A percentile compares a stretch with the other conserved stretches of the same genome.
These are phyloP conservation scores for Peronospora destructor DNA, from an alignment of 352 stramenopile genomes.

Conservation along the genomic window DNA sequence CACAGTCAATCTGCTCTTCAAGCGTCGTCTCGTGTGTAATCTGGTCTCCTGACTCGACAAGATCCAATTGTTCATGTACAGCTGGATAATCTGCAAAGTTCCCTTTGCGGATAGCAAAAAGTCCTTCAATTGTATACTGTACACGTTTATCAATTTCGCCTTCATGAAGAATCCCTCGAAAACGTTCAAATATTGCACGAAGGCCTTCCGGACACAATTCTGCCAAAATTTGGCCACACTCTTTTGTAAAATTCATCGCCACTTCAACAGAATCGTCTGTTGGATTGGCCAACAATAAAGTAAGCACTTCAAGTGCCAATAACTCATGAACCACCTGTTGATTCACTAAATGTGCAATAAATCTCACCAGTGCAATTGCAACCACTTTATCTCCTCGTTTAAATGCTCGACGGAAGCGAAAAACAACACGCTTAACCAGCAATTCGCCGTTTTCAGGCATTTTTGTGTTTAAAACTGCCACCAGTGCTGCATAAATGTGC, in stretches of 20 bases:
- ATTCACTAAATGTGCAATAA: slow-evolving; percentile 98
- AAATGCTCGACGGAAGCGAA: slow-evolving; percentile 93
- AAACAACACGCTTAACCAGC: slow-evolving; percentile 89
- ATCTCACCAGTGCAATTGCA: slow-evolving; percentile 91
- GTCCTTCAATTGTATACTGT: slow-evolving; percentile 97
- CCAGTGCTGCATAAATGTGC: slow-evolving; percentile 93
- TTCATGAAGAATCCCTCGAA: slow-evolving; percentile 96
- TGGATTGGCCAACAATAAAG: slow-evolving; percentile 93
- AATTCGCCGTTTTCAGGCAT: slow-evolving; percentile 97
- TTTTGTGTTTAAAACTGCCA: slow-evolving; percentile 99
- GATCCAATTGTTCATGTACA: slow-evolving; percentile 91
- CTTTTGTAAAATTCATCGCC: slow-evolving; percentile 95
- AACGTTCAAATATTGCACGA: slow-evolving; percentile 95
- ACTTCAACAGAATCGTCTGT: slow-evolving; percentile 98
- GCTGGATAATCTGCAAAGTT: slow-evolving; percentile 93
- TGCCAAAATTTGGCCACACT: slow-evolving; percentile 87
- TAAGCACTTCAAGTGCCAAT: slow-evolving; percentile 95
- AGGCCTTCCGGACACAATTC: slow-evolving; percentile 87
- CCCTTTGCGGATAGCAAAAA: slow-evolving; percentile 95
- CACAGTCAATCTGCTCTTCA: slow-evolving; percentile 93
- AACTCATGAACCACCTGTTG: slow-evolving; percentile 97
- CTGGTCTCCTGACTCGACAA: slow-evolving; percentile 97
- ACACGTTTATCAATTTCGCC: slow-evolving; percentile 95
- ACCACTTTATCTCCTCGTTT: slow-evolving; percentile 94
- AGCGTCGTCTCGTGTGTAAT: slow-evolving; percentile 97